Conservation (phyloP, 148 eudicot species). For the Vaccinium macrocarpon region DNA sequence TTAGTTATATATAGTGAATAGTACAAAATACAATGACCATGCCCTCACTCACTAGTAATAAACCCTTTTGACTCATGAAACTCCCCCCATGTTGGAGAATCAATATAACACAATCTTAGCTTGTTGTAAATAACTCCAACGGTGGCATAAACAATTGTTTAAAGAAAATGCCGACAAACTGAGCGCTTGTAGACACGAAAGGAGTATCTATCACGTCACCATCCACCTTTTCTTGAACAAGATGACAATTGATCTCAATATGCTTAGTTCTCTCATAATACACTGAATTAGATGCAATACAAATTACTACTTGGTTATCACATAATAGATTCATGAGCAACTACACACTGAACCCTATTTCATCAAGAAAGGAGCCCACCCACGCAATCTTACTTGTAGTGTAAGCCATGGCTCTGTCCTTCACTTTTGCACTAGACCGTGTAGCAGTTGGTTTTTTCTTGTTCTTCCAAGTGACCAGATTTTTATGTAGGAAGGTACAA, state of each 20-base stretch:
- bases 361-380: background rate
- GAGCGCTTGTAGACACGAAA: background rate
- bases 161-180: too few species aligned
- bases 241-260: background rate
- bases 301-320: background rate
- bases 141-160: background rate
- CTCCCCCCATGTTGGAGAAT: background rate
- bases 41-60: background rate
- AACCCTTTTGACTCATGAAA: background rate
- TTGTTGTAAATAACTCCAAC: background rate
- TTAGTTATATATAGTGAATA: background rate
- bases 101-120: background rate
- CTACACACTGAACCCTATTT: background rate
- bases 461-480: background rate
- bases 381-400: background rate
- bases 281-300: background rate
- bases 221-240: background rate
- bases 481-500: background rate
- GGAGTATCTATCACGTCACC: background rate
- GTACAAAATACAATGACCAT: background rate
- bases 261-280: background rate
- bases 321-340: background rate
- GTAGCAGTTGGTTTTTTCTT: background rate
- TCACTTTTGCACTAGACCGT: background rate
- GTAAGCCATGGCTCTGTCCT: background rate